phyloP scores from a whole-genome alignment of 148 eudicot species.

The Camellia granthamiana region DNA sequence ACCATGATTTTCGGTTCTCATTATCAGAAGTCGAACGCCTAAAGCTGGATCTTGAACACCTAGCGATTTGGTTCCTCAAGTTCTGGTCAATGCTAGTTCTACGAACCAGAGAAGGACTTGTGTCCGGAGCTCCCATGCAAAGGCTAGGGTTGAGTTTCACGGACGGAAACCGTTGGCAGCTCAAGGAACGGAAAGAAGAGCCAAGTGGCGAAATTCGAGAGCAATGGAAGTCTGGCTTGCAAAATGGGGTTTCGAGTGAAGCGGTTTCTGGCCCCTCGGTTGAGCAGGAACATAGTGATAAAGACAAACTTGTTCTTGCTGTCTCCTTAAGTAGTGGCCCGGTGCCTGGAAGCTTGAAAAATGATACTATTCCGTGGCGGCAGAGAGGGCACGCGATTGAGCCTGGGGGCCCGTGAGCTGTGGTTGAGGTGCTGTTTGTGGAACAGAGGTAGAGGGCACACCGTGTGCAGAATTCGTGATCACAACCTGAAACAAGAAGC shows the following conservation, averaged over 20 bases:
- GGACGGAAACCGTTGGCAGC: conserved; percentile 51
- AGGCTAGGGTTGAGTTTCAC: conserved; percentile 48
- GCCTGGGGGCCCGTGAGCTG: conserved; percentile 59
- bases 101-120: conserved; percentile 40
- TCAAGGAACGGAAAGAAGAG: conserved; percentile 55
- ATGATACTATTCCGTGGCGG: conserved; percentile 74
- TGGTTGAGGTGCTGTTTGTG: conserved; percentile 46
- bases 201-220: conserved; percentile 37
- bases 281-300: conserved; percentile 64
- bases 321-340: conserved; percentile 38
- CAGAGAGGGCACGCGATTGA: conserved; percentile 86
- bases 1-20: conserved; percentile 69
- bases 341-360: conserved; percentile 55
- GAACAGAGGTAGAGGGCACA: conserved; percentile 90
- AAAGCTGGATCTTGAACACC: conserved; percentile 45
- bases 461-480: conserved; percentile 84
- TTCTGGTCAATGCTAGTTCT: conserved; percentile 15
- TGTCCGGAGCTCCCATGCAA: conserved; percentile 53
- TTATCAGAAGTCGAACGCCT: conserved; percentile 54
- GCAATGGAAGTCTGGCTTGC: conserved; percentile 40
- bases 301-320: conserved; percentile 53
- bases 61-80: conserved; percentile 16
- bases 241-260: conserved; percentile 45
- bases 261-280: conserved; percentile 25
- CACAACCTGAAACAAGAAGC: conserved; percentile 51